These are phyloP conservation scores for Cryphonectria parasitica DNA, from an alignment of 2,329 filamentous ascomycete species.

Conservation along the genomic window DNA sequence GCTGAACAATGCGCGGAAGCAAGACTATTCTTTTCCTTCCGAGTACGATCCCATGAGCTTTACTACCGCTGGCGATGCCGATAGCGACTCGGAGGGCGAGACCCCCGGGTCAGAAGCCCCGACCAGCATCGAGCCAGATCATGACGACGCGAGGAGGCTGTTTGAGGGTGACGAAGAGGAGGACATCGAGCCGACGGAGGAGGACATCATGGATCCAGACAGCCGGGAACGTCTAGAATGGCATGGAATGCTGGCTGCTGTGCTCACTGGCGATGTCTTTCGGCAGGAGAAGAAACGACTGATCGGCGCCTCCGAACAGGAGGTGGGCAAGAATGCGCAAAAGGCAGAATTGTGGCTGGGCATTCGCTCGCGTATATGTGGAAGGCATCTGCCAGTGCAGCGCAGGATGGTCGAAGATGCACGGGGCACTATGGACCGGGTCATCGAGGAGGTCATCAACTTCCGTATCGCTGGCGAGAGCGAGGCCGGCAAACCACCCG, in stretches of 20 bases:
- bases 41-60: conserved; percentile 28
- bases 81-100: conserved; percentile 88
- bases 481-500: conserved; percentile 84
- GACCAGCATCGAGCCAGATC: conserved; percentile 55
- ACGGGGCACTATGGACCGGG: conserved; percentile 70
- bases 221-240: conserved; percentile 93
- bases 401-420: conserved; percentile 86
- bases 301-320: conserved; percentile 72
- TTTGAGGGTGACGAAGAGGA: conserved; percentile 80
- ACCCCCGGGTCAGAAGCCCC: conserved; percentile 84
- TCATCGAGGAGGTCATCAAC: conserved; percentile 85
- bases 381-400: conserved; percentile 82
- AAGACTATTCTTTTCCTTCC: conserved; percentile 73
- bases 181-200: conserved; percentile 82
- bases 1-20: conserved; percentile 58
- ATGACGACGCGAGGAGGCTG: conserved; percentile 87
- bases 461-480: conserved; percentile 95
- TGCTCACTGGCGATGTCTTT: conserved; percentile 94
- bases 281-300: conserved; percentile 97
- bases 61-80: conserved; percentile 53
- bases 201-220: conserved; percentile 85
- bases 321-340: conserved; percentile 65
- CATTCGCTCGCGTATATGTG: conserved; percentile 80
- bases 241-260: conserved; percentile 97
- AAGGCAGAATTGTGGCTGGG: conserved; percentile 87